Evolutionary conservation across 2,329 filamentous ascomycete species (phyloP).

Genomic region (Nemania abortiva): DNA sequence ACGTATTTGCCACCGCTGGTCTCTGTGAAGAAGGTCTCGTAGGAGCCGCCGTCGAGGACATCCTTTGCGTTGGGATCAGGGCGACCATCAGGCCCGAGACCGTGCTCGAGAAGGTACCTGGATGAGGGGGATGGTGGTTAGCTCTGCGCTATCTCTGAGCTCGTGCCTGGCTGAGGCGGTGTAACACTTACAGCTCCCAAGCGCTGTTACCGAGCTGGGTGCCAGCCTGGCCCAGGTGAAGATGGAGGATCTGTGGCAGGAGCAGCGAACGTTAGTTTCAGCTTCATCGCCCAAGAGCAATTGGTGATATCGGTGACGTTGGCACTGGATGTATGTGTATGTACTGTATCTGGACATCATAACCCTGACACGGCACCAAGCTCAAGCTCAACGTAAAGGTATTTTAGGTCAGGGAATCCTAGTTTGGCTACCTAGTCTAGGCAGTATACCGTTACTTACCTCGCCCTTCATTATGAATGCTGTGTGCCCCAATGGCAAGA

Average conservation of each 20-base stretch:
- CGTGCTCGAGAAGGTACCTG: slow-evolving; percentile 80
- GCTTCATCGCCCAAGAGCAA: neutral
- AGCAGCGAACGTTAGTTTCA: slow-evolving; percentile 38
- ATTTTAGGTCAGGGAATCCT: slow-evolving; percentile 29
- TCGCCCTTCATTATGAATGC: slow-evolving; percentile 67
- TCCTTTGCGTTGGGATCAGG: slow-evolving; percentile 72
- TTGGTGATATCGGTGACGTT: neutral
- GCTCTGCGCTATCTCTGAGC: slow-evolving; percentile 5
- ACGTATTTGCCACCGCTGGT: slow-evolving; percentile 79
- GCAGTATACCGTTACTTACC: slow-evolving; percentile 55
- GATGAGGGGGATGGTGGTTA: slow-evolving; percentile 23
- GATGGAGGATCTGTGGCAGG: slow-evolving; percentile 68
- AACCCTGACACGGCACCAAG: neutral
- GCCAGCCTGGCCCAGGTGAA: slow-evolving; percentile 76
- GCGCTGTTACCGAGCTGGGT: slow-evolving; percentile 80
- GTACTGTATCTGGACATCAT: slow-evolving; percentile 1
- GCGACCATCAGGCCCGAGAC: slow-evolving; percentile 73
- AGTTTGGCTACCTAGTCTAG: slow-evolving; percentile 9
- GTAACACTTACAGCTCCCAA: slow-evolving; percentile 76
- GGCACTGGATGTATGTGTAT: neutral
- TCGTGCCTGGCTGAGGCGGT: slow-evolving; percentile 36
- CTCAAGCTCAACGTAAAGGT: neutral
- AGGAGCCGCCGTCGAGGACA: slow-evolving; percentile 71
- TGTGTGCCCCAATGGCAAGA: slow-evolving; percentile 32
- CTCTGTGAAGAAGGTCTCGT: slow-evolving; percentile 81